These are phyloP conservation scores for Haplosporangium sp. DNA, from an alignment of 371 early-diverging fungal species.

Conservation along the genomic window DNA sequence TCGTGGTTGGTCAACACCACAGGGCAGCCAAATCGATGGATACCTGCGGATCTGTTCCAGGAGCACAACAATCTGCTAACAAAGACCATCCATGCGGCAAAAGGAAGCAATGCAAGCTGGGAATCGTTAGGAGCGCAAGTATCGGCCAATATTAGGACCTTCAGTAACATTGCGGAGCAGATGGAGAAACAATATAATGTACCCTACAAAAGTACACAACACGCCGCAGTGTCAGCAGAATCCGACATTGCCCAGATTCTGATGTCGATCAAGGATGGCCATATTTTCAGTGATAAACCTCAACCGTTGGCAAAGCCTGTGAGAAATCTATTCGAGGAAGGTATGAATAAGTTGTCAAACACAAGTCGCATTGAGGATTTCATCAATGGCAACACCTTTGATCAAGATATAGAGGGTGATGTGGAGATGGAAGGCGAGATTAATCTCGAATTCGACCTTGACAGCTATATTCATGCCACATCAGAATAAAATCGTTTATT, in stretches of 20 bases:
- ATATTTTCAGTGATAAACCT: not conserved
- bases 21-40: constrained; percentile 7
- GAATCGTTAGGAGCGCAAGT: not conserved
- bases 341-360: no score
- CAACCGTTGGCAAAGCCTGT: not conserved
- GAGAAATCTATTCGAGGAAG: no score
- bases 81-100: constrained; percentile 10
- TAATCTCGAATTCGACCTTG: no score
- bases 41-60: constrained; percentile 26
- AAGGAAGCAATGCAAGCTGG: constrained; percentile 2
- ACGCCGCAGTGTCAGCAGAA: constrained; percentile 5
- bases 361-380: no score
- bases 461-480: no score
- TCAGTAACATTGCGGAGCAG: not conserved
- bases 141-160: not conserved
- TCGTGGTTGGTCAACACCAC: constrained; percentile 19
- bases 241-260: not conserved
- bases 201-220: not conserved
- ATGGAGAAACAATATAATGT: constrained; percentile 1
- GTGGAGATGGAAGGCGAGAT: no score
- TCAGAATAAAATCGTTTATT: no score
- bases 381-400: no score
- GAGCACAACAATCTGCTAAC: constrained; percentile 20
- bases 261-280: not conserved
- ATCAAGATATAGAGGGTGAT: no score